phyloP scores from a whole-genome alignment of 2,329 filamentous ascomycete genomes.

The Trichocomaceae sp. region DNA sequence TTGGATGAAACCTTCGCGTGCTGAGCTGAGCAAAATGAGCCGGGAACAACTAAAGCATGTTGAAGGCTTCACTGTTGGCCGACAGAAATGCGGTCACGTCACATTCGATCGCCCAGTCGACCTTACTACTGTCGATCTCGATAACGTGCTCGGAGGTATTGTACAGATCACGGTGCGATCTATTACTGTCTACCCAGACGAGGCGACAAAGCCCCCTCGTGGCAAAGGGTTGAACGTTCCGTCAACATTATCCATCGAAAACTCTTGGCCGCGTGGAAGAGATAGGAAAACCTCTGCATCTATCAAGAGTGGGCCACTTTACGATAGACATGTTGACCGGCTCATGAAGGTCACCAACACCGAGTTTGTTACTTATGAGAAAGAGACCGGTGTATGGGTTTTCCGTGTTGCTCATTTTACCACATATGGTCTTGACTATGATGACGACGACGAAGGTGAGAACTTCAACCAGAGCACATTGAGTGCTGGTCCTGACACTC shows the following conservation, averaged over 20 bases:
- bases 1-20: conserved; percentile 72
- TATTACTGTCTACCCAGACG: conserved; percentile 77
- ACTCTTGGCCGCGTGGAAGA: conserved; percentile 78
- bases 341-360: conserved; percentile 75
- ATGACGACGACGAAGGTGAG: conserved; percentile 54
- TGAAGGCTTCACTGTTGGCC: conserved; percentile 70
- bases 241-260: conserved; percentile 77
- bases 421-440: conserved; percentile 81
- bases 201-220: conserved; percentile 69
- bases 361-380: conserved; percentile 72
- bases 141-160: conserved; percentile 70
- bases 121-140: conserved; percentile 68
- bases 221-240: conserved; percentile 91
- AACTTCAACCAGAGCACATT: conserved; percentile 46
- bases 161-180: conserved; percentile 70
- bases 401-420: conserved; percentile 97
- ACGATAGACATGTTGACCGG: conserved; percentile 72
- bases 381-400: conserved; percentile 74
- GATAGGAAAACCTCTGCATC: conserved; percentile 51
- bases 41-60: conserved; percentile 71
- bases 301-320: conserved; percentile 57
- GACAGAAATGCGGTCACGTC: conserved; percentile 72
- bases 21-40: conserved; percentile 72
- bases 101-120: conserved; percentile 78
- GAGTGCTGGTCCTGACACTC: conserved; percentile 47